phyloP scores from a whole-genome alignment of 2,329 filamentous ascomycete genomes.

The Tolypocladium endophyticum region DNA sequence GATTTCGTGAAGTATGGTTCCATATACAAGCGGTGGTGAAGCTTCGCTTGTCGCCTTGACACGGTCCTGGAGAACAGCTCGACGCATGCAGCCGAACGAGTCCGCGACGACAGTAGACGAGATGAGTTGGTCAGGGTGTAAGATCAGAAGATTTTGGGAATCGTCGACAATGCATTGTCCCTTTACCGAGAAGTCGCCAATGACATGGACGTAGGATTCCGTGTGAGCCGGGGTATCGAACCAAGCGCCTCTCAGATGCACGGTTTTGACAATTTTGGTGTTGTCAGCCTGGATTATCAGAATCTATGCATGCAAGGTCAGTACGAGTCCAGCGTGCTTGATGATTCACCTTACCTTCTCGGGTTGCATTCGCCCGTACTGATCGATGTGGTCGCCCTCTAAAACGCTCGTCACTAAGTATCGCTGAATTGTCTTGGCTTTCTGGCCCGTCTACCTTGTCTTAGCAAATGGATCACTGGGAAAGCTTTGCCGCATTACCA shows the following conservation, averaged over 20 bases:
- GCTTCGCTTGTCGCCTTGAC: conserved; percentile 82
- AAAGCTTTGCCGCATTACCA: conserved; percentile 13
- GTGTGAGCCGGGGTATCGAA: conserved; percentile 64
- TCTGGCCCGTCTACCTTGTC: conserved; percentile 53
- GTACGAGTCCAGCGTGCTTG: neutral
- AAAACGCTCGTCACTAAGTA: conserved; percentile 71
- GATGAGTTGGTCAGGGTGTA: conserved; percentile 91
- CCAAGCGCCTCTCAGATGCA: conserved; percentile 81
- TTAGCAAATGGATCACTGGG: conserved; percentile 44
- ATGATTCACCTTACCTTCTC: conserved; percentile 53
- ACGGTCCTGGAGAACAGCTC: conserved; percentile 87
- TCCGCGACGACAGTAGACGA: conserved; percentile 95
- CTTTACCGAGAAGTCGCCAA: conserved; percentile 59
- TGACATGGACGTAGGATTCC: conserved; percentile 75
- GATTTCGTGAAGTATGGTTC: conserved; percentile 86
- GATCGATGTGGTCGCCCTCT: conserved; percentile 56
- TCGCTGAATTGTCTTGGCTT: conserved; percentile 69
- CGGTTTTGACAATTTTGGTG: conserved; percentile 51
- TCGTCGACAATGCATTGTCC: conserved; percentile 79
- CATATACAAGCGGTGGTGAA: conserved; percentile 76
- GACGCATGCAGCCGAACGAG: conserved; percentile 82
- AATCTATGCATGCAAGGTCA: conserved; percentile 40
- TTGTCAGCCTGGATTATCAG: conserved; percentile 74
- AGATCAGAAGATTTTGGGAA: conserved; percentile 69
- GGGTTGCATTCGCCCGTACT: conserved; percentile 44